Evolutionary conservation across 176 grass and related monocot genomes (phyloP).

Genomic region (Guadua angustifolia): DNA sequence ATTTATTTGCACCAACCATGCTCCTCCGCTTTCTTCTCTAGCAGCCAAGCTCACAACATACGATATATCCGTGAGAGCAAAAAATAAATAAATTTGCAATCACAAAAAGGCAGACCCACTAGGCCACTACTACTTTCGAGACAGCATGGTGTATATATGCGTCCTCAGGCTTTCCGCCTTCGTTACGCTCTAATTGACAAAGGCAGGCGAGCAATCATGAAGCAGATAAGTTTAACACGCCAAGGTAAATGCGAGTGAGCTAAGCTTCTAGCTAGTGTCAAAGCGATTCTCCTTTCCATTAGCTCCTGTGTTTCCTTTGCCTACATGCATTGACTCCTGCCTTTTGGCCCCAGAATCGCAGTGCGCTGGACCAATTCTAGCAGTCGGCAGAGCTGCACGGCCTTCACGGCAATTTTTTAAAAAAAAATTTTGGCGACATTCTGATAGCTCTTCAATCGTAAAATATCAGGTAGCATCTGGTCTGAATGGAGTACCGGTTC

Average conservation of each 20-base stretch:
- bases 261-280: slow-evolving; percentile 26
- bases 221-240: slow-evolving; percentile 43
- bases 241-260: slow-evolving; percentile 14
- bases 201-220: slow-evolving; percentile 34
- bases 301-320: slow-evolving; percentile 4
- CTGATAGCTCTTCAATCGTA: slow-evolving; percentile 38
- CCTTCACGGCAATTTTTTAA: not conserved
- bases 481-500: slow-evolving; percentile 13
- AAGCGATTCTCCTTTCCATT: slow-evolving; percentile 16
- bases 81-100: not conserved
- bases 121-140: slow-evolving; percentile 1
- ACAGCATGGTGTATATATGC: not conserved
- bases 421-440: slow-evolving; percentile 19
- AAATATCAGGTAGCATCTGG: slow-evolving; percentile 27
- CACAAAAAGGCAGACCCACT: slow-evolving; percentile 22
- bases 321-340: not conserved
- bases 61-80: not conserved
- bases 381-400: not conserved
- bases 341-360: not conserved
- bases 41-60: slow-evolving; percentile 3
- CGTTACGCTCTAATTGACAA: slow-evolving; percentile 36
- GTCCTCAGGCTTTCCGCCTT: slow-evolving; percentile 34
- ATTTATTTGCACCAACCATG: slow-evolving; percentile 35
- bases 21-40: slow-evolving; percentile 17
- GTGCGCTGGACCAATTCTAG: slow-evolving; percentile 39